Percentiles rank a stretch among this genome's conserved stretches.
Conservation (phyloP, 202 grass and related monocot genomes). For the Dendrocalamus latiflorus region DNA sequence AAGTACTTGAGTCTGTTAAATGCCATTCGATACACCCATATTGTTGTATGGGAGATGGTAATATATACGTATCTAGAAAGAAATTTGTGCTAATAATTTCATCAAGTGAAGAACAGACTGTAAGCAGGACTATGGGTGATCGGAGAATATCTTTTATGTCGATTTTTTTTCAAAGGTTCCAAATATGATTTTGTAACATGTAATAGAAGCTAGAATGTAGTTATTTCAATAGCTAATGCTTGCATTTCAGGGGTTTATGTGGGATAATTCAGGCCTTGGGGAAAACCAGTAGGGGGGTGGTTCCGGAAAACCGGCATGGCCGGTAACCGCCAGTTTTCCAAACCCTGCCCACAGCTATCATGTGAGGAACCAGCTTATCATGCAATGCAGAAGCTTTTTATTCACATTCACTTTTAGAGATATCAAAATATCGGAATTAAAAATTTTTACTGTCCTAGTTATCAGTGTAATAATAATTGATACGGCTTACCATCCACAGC, state of each 20-base stretch:
- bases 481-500: not conserved
- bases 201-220: not conserved
- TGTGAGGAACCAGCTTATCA: not conserved
- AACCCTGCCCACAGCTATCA: not conserved
- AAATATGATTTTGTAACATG: not conserved
- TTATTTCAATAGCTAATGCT: not conserved
- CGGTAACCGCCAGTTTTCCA: not conserved
- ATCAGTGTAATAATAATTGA: not conserved
- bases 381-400: not conserved
- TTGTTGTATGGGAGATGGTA: not conserved
- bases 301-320: not conserved
- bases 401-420: not conserved
- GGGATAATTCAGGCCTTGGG: not conserved
- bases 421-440: not conserved
- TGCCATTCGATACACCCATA: not conserved
- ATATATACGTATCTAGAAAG: conserved; percentile 5
- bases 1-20: not conserved
- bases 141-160: not conserved
- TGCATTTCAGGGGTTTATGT: not conserved
- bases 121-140: conserved; percentile 12
- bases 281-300: not conserved
- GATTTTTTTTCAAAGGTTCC: not conserved
- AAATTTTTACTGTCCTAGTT: not conserved
- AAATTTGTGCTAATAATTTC: not conserved
- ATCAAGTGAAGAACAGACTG: not conserved